Conservation (phyloP, 306 rosid species). For the Vigna reflexopilosa region DNA sequence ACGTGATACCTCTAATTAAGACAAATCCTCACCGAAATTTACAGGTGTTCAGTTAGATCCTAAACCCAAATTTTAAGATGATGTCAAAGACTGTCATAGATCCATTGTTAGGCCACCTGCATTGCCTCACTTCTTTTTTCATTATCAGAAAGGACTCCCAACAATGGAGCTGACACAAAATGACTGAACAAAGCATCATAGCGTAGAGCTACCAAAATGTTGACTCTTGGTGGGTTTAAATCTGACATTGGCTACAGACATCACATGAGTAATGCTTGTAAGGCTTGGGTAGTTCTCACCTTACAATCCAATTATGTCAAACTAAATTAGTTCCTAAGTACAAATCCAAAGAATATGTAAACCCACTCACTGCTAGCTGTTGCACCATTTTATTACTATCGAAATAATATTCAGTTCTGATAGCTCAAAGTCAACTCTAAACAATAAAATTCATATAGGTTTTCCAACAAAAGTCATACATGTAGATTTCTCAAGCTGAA, state of each 20-base stretch:
- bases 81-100: background rate
- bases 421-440: background rate
- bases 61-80: background rate
- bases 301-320: background rate
- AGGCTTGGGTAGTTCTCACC: background rate
- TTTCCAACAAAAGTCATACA: conserved; percentile 44
- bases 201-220: background rate
- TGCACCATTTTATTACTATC: background rate
- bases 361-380: background rate
- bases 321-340: background rate
- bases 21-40: background rate
- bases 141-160: background rate
- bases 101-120: background rate
- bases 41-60: background rate
- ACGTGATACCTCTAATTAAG: background rate
- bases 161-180: background rate
- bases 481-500: conserved; percentile 8
- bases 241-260: background rate
- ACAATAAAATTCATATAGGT: too few relatives aligned
- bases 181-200: background rate
- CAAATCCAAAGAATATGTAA: background rate
- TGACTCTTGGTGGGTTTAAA: background rate
- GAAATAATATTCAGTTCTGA: background rate
- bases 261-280: background rate
- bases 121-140: background rate